Percentiles rank a stretch among this genome's conserved stretches.
Evolutionary conservation across 1,284 basidiomycete genomes (phyloP).

Genomic region (Laetiporus sulphureus): DNA sequence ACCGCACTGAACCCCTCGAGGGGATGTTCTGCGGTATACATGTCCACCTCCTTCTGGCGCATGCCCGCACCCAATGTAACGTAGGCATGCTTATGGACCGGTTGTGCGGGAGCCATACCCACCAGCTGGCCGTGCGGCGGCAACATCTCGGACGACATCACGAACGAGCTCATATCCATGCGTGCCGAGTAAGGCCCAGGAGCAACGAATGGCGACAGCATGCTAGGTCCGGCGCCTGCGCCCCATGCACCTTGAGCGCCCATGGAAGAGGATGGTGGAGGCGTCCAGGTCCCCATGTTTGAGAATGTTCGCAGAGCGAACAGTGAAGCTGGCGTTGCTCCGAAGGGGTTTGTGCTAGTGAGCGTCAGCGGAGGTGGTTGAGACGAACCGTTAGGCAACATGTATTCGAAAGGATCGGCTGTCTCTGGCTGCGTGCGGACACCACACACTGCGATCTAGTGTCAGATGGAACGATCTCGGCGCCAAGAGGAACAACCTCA

Average conservation of each 20-base stretch:
- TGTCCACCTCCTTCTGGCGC: slow-evolving; percentile 76
- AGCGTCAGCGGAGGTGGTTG: slow-evolving; percentile 4
- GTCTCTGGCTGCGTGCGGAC: not conserved
- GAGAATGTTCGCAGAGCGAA: not conserved
- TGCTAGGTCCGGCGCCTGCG: slow-evolving; percentile 4
- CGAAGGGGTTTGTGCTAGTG: slow-evolving; percentile 5
- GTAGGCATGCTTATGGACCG: slow-evolving; percentile 63
- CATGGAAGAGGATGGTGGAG: slow-evolving; percentile 1
- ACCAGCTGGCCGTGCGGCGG: slow-evolving; percentile 1
- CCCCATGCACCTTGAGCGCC: slow-evolving; percentile 2
- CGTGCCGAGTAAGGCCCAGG: no score
- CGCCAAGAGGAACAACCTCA: no score
- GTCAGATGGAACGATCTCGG: no score
- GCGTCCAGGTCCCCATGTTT: slow-evolving; percentile 4
- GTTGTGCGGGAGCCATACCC: slow-evolving; percentile 28
- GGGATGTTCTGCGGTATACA: slow-evolving; percentile 65
- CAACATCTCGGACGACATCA: not conserved
- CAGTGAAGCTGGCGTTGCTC: not conserved
- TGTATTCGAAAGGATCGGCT: slow-evolving; percentile 21
- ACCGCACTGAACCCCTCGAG: slow-evolving; percentile 40
- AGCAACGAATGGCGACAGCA: no score
- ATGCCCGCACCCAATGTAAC: slow-evolving; percentile 82
- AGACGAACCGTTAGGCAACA: slow-evolving; percentile 8
- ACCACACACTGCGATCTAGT: no score
- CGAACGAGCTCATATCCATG: slow-evolving; percentile 4